Evolutionary conservation across 768 basidiomycete genomes (phyloP), one percentile per base, ranked within the genome.

Genomic region (Tricholoma furcatifolium): DNA sequence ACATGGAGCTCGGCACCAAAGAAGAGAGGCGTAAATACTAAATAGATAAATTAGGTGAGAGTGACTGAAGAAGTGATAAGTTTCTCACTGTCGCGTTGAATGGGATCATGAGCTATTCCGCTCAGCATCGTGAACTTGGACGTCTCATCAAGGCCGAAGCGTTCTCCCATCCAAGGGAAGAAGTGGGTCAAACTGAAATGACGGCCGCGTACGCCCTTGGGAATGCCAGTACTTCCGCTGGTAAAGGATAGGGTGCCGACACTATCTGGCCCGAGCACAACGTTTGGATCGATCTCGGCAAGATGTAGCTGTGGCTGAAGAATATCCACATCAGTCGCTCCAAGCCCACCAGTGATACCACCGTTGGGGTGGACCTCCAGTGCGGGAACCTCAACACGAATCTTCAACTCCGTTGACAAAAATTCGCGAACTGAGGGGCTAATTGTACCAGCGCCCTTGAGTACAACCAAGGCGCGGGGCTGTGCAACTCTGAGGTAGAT

Each of bases 21-120:
- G 80, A 98, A 99, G 9, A 99, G 79, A 1, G 97, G 97, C 0
- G 97, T 99, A 67, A 99, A 98, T 80, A 99, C 95, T 98, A 57
- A 6, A 21, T 43, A 15, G 6, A 43, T 23, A 20, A 43, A 39
- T 53, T 38, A 60, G 46, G 36, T 56, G 23, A 55, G 18, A n/a
- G 15, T 24, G 27, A 27, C 27, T 27, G 7, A 12, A 20, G 23
- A 51, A 41, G 42, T 30, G n/a, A 42, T 31, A 40, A 12, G n/a
- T 50, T 23, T 79, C 95, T 74, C 55, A 98, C 95, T 99, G 64
- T 99, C 97, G 60, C 97, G 84, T 66, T 99, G 97, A 60, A 99
- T 97, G 9, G 97, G 97, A 70, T 99, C 97, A 64, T 99, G 97
- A 11, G 97, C 97, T 50, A 99, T 99, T 17, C 97, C 97, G 61